These are phyloP conservation scores for Globisporangium carolinianum DNA, from an alignment of 352 stramenopile species.

Conservation along the genomic window DNA sequence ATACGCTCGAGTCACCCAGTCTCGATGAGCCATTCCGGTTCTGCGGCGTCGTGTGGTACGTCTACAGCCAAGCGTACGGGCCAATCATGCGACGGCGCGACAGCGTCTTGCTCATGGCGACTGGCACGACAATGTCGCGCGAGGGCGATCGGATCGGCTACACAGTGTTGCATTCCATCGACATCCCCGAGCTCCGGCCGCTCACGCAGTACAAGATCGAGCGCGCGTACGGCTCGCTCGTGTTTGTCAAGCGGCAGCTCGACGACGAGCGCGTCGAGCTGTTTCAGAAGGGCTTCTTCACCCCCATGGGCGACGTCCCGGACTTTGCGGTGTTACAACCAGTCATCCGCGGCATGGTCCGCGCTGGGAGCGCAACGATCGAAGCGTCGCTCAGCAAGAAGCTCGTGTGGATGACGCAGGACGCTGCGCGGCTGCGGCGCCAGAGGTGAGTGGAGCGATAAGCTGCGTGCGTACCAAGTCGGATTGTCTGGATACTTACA, in stretches of 20 bases:
- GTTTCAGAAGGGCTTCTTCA: conserved; percentile 36
- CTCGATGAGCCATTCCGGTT: conserved; percentile 17
- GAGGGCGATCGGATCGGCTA: conserved; percentile 30
- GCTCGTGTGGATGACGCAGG: conserved; percentile 37
- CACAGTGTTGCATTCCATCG: conserved; percentile 33
- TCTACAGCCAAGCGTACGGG: conserved; percentile 6
- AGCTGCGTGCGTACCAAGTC: not conserved
- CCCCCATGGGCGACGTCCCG: conserved; percentile 22
- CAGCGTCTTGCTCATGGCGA: conserved; percentile 25
- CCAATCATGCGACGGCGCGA: conserved; percentile 25
- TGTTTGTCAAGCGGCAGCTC: conserved; percentile 35
- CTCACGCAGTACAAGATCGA: conserved; percentile 13
- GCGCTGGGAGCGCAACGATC: conserved; percentile 22
- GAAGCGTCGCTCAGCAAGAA: conserved; percentile 36
- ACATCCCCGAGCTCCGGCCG: conserved; percentile 13
- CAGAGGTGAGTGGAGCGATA: not conserved
- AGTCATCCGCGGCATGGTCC: conserved; percentile 18
- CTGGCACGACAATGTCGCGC: conserved; percentile 17
- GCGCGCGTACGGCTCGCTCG: conserved; percentile 28
- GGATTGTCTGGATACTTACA: not conserved
- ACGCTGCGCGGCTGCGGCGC: conserved; percentile 21
- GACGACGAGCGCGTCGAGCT: conserved; percentile 25
- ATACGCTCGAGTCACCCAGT: conserved; percentile 11
- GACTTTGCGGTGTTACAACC: conserved; percentile 15
- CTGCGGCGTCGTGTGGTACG: conserved; percentile 11